A percentile compares a stretch with the other conserved stretches of the same genome.
Conservation (phyloP, 805 yeast species). For the Myxozyma mucilagina region DNA sequence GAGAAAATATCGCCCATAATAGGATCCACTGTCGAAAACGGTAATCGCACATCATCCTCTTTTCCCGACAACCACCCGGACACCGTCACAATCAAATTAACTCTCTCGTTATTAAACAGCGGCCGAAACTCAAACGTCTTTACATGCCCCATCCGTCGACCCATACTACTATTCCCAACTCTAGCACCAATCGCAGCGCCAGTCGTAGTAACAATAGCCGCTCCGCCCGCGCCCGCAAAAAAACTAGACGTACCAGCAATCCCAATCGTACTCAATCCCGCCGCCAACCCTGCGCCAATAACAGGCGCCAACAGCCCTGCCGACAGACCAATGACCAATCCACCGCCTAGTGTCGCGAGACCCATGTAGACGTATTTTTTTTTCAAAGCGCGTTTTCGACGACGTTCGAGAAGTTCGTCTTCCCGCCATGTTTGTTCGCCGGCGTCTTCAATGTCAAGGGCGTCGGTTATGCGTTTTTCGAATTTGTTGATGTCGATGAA, state of each 20-base stretch:
- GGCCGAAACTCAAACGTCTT: constrained; percentile 93
- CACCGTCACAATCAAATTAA: constrained; percentile 82
- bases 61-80: constrained; percentile 98
- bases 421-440: constrained; percentile 79
- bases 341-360: constrained; percentile 94
- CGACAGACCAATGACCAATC: constrained; percentile 87
- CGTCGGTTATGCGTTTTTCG: constrained; percentile 86
- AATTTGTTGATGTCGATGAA: constrained; percentile 79
- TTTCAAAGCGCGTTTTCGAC: constrained; percentile 64
- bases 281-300: constrained; percentile 97
- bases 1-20: constrained; percentile 96
- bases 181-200: constrained; percentile 89
- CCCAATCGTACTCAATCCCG: constrained; percentile 93
- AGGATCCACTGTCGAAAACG: constrained; percentile 95
- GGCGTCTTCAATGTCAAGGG: constrained; percentile 82
- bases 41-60: constrained; percentile 92
- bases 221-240: constrained; percentile 95
- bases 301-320: constrained; percentile 97
- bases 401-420: constrained; percentile 56
- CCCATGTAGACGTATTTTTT: constrained; percentile 85
- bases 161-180: constrained; percentile 84
- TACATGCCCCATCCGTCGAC: constrained; percentile 84
- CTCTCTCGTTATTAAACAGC: constrained; percentile 82
- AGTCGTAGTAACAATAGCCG: constrained; percentile 88
- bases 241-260: constrained; percentile 91